A percentile compares a stretch with the other conserved stretches of the same genome.
Conservation (phyloP, 495 filamentous ascomycete genomes). For the Penicillium waksmanii region DNA sequence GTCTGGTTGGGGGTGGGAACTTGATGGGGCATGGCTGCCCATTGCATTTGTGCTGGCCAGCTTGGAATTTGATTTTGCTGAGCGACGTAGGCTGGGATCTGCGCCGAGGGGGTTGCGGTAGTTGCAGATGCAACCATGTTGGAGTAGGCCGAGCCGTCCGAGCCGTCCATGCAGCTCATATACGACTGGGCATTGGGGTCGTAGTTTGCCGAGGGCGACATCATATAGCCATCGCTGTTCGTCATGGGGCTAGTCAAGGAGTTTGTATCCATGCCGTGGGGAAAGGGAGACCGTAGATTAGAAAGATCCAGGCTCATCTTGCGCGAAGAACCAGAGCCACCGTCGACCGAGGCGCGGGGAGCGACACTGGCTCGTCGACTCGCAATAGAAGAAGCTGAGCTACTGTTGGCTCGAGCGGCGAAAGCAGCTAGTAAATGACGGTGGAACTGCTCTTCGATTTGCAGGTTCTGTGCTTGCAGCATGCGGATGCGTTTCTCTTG, state of each 20-base stretch:
- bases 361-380: slow-evolving; percentile 31
- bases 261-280: slow-evolving; percentile 30
- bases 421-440: slow-evolving; percentile 43
- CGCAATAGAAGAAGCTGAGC: slow-evolving; percentile 25
- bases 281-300: slow-evolving; percentile 35
- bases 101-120: slow-evolving; percentile 20
- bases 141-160: slow-evolving; percentile 8
- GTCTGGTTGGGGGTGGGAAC: slow-evolving; percentile 27
- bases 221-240: slow-evolving; percentile 28
- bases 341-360: slow-evolving; percentile 34
- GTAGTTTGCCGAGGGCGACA: slow-evolving; percentile 36
- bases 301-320: slow-evolving; percentile 51
- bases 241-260: slow-evolving; percentile 36
- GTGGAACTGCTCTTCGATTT: slow-evolving; percentile 48
- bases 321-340: slow-evolving; percentile 23
- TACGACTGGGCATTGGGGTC: slow-evolving; percentile 32
- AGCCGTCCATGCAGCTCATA: slow-evolving; percentile 27
- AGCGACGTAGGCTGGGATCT: slow-evolving; percentile 36
- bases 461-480: slow-evolving; percentile 47
- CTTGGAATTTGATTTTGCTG: slow-evolving; percentile 17
- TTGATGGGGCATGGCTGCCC: slow-evolving; percentile 34
- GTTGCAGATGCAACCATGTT: slow-evolving; percentile 21
- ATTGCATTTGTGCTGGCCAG: slow-evolving; percentile 25
- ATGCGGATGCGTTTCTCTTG: slow-evolving; percentile 49
- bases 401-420: slow-evolving; percentile 28